Evolutionary conservation across 139 green algal genomes (phyloP), one percentile per base, ranked within the genome.

Genomic region (Coelastrella sp.): DNA sequence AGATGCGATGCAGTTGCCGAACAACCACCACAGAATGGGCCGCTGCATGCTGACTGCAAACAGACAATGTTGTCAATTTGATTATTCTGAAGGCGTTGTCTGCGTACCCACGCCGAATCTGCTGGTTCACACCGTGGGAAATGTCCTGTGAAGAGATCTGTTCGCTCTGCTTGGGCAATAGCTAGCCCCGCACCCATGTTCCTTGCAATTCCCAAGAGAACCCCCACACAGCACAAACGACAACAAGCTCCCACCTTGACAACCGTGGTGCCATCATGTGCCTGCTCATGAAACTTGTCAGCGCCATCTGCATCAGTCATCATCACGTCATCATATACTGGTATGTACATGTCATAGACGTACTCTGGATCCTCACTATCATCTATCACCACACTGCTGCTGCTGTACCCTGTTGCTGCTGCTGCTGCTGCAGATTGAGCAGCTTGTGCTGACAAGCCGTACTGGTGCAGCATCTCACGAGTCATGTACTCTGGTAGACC

Each of bases 401-500:
- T 57, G 10, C 4, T 61, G 17, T 68, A 19, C 0, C 17, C 6
- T n/a, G 17, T 71, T n/a, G 13, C 7, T 64, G 16, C 79, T 85
- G 79, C 79, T 85, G 79, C 19, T 84, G 79, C 79, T 85, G 57
- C 79, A 57, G 17, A 19, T 8, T 83, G 77, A 16, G 59, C 5
- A 61, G 57, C 54, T 22, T 73, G 58, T 85, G 60, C 22, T 47
- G 60, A 23, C 60, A 86, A 5, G 0, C 81, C 81, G 61, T 86
- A 86, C 81, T 74, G 60, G 60, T 86, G 81, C 81, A 86, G 81
- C 81, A 86, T 86, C 11, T 74, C 60, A 60, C 60, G 20, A 23
- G 81, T 86, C 61, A 75, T 75, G 22, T 86, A 86, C 59, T 86
- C 81, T 23, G 81, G 81, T 57, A 86, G 60, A 2, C 13, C 19